Evolutionary conservation across 495 filamentous ascomycete genomes (phyloP).

Genomic region (Neurospora pannonica): DNA sequence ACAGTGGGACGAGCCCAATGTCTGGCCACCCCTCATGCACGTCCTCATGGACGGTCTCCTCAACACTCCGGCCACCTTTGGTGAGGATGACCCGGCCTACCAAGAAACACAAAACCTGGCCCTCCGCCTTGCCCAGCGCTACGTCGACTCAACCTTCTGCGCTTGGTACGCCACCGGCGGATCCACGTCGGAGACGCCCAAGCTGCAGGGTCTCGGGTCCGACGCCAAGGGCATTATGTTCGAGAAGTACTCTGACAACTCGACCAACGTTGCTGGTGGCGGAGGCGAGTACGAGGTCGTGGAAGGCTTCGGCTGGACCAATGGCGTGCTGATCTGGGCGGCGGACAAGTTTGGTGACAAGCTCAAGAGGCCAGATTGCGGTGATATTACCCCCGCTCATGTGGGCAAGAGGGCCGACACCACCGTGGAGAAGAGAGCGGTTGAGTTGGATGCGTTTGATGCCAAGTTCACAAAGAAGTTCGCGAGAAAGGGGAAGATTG

Average conservation of each 20-base stretch:
- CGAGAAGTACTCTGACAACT: conserved; percentile 40
- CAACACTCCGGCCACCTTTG: conserved; percentile 38
- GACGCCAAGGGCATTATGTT: conserved; percentile 36
- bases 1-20: conserved; percentile 44
- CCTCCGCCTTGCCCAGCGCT: conserved; percentile 36
- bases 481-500: conserved; percentile 6
- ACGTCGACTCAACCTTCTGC: conserved; percentile 42
- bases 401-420: conserved; percentile 4
- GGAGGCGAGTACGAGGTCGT: conserved; percentile 44
- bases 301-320: conserved; percentile 45
- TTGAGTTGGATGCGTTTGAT: conserved; percentile 32
- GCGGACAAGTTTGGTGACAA: conserved; percentile 35
- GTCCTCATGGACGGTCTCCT: conserved; percentile 38
- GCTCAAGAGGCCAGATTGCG: conserved; percentile 34
- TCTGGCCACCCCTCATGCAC: conserved; percentile 42
- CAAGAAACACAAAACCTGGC: conserved; percentile 29
- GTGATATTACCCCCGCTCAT: conserved; percentile 29
- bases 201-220: conserved; percentile 28
- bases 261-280: conserved; percentile 37
- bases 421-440: conserved; percentile 20
- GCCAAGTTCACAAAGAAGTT: conserved; percentile 32
- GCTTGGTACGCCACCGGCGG: conserved; percentile 43
- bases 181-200: conserved; percentile 31
- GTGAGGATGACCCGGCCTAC: conserved; percentile 32
- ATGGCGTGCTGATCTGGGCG: conserved; percentile 42